Evolutionary conservation across 106 monocot genomes (phyloP).

Genomic region (Ottelia alismoides): DNA sequence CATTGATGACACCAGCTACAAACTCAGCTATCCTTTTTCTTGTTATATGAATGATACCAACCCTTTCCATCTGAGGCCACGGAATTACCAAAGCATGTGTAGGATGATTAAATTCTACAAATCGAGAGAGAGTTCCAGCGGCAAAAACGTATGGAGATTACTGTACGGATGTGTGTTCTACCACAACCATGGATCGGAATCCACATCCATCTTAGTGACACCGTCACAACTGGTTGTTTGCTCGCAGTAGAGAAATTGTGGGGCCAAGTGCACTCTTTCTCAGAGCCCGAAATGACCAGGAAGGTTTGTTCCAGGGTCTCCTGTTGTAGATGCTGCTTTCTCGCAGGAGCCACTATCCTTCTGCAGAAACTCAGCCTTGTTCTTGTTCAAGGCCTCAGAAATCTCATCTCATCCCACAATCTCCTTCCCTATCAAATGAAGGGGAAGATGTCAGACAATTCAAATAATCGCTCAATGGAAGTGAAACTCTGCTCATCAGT

Average conservation of each 20-base stretch:
- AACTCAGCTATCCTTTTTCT: too few species aligned
- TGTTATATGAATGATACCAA: too few species aligned
- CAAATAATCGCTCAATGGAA: constrained; percentile 1
- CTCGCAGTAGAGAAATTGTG: constrained; percentile 12
- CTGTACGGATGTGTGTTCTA: too few species aligned
- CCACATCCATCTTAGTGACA: too few species aligned
- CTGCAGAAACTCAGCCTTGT: constrained; percentile 32
- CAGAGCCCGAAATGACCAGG: constrained; percentile 17
- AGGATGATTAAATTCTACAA: too few species aligned
- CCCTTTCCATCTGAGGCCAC: too few species aligned
- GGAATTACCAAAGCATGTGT: too few species aligned
- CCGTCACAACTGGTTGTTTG: too few species aligned
- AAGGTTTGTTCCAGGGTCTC: background rate
- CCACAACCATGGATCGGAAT: too few species aligned
- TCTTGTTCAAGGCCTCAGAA: constrained; percentile 20
- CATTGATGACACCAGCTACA: too few species aligned
- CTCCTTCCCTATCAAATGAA: constrained; percentile 4
- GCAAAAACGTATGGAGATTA: too few species aligned
- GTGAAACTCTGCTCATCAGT: background rate
- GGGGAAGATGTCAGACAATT: background rate
- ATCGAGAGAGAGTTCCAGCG: too few species aligned
- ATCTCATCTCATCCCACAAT: constrained; percentile 35
- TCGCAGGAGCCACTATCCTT: constrained; percentile 20
- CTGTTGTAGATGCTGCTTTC: constrained; percentile 21
- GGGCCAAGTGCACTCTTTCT: constrained; percentile 17